Conservation (phyloP, 148 eudicot species). For the Cornus suecica region DNA sequence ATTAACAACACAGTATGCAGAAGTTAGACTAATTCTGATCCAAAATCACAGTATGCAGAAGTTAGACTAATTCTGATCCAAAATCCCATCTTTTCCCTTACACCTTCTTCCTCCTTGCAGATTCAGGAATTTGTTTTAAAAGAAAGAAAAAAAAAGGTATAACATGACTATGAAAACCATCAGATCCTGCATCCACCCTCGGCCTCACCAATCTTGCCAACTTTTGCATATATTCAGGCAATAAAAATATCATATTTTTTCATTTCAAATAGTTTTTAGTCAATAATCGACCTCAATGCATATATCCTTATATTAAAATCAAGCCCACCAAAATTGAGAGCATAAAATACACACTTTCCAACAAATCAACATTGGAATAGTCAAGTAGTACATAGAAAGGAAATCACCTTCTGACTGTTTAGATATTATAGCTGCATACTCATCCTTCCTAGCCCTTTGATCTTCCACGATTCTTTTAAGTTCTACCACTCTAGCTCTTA, state of each 20-base stretch:
- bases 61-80: neutral
- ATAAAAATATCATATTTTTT: neutral
- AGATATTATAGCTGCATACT: conserved; percentile 60
- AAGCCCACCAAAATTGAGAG: neutral
- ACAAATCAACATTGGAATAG: neutral
- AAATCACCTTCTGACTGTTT: conserved; percentile 66
- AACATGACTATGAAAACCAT: neutral
- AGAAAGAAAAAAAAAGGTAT: no score
- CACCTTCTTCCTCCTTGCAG: neutral
- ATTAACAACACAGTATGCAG: neutral
- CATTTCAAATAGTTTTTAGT: neutral
- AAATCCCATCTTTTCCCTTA: neutral
- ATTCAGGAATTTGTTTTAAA: neutral
- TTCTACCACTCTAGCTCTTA: conserved; percentile 63
- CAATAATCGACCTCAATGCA: neutral
- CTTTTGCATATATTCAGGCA: neutral
- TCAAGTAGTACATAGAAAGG: neutral
- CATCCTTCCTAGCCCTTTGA: conserved; percentile 58
- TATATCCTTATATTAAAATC: neutral
- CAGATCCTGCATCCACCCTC: neutral
- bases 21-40: neutral
- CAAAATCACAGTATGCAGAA: neutral
- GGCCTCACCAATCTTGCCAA: neutral
- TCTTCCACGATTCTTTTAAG: conserved; percentile 62
- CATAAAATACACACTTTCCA: neutral